Base-by-base conservation (phyloP, 2,329 filamentous ascomycete genomes). In the Pestalotiopsis sp. region DNA sequence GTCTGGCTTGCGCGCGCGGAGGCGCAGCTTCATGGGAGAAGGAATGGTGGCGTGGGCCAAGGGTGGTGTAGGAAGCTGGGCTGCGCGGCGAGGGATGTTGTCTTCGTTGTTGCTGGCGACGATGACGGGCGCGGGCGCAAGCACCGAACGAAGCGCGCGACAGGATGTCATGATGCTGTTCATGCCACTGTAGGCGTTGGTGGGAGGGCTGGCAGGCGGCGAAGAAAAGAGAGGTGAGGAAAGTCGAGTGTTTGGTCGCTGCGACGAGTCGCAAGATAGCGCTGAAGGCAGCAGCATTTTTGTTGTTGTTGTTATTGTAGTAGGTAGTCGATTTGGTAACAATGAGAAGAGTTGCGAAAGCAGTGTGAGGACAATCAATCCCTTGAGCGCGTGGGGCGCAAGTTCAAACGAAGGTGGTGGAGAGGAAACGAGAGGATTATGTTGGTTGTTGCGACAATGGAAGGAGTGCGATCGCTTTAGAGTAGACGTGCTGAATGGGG, bases 211-310 rank as follows among this genome's bases (percentile, higher is more conserved):
- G 72, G 87, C 81, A 66, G 88, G 88, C 63, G 88, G 88, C 65
- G 88, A 89, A 70, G 85, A 83, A 76, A 89, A 84, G 74, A 86
- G 81, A 58, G 83, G 75, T 38, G 82, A 75, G 71, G 84, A 82
- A 5, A 84, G 82, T 70, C 82, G 83, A 60, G 81, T 80, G 72
- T 79, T 76, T 59, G 78, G 78, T 67, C 81, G 75, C 68, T 83
- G 84, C 81, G 84, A 83, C 75, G 83, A 77, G 76, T 89, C 87
- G 84, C 87, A 89, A 38, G 84, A 80, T 58, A 89, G 77, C 44
- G 87, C 85, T 38, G 87, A 89, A 22, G 87, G 87, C 70, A 89
- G 83, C 68, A 89, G 78, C 88, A 90, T 90, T 24, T 70, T 81
- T 70, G 67, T 64, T 62, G 7, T 64, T 62, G 7, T 22, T 52